phyloP scores from a whole-genome alignment of 2,329 filamentous ascomycete genomes.

The Aaosphaeria pasadenensis region DNA sequence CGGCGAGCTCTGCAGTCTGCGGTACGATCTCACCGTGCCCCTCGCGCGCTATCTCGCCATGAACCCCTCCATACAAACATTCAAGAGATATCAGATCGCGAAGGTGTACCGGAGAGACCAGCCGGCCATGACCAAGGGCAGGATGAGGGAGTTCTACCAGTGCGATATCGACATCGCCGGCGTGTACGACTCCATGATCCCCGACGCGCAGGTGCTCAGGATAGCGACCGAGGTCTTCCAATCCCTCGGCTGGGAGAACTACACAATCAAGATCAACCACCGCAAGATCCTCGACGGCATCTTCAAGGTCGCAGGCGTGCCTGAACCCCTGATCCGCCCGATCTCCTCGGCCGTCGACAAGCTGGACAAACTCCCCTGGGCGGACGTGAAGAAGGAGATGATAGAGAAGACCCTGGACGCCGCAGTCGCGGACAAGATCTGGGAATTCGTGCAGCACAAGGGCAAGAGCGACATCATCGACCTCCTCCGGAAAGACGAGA shows the following conservation, averaged over 20 bases:
- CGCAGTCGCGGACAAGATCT: conserved; percentile 81
- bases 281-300: conserved; percentile 90
- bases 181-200: conserved; percentile 79
- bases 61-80: conserved; percentile 71
- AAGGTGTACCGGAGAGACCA: conserved; percentile 83
- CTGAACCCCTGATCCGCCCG: conserved; percentile 77
- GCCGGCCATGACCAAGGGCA: conserved; percentile 74
- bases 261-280: conserved; percentile 94
- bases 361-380: conserved; percentile 86
- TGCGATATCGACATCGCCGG: conserved; percentile 95
- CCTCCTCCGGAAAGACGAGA: conserved; percentile 64
- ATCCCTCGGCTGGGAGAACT: conserved; percentile 69
- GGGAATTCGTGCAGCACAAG: conserved; percentile 76
- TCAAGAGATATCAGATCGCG: conserved; percentile 91
- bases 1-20: conserved; percentile 75
- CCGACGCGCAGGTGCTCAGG: conserved; percentile 82
- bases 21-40: conserved; percentile 83
- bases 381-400: conserved; percentile 89
- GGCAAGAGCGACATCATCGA: conserved; percentile 72
- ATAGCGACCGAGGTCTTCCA: conserved; percentile 86
- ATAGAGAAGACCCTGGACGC: conserved; percentile 79
- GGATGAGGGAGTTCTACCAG: conserved; percentile 93
- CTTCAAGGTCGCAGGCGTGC: conserved; percentile 88
- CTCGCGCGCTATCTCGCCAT: conserved; percentile 89
- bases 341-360: conserved; percentile 96